These are phyloP conservation scores for Phytophthora fragariaefolia DNA, from an alignment of 352 stramenopile species.

Conservation along the genomic window DNA sequence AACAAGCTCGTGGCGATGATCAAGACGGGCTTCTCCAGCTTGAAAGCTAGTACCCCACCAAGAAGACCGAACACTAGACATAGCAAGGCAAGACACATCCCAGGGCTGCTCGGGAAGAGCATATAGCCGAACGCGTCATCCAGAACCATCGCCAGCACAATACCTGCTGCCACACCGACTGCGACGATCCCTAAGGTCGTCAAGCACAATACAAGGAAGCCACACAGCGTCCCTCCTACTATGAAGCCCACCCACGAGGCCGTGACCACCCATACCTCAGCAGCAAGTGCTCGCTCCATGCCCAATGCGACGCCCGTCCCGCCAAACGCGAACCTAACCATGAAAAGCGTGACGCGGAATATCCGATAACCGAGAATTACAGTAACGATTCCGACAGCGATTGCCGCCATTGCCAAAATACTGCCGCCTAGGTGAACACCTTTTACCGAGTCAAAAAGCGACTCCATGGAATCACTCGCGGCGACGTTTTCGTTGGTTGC, in stretches of 20 bases:
- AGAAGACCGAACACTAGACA: constrained; percentile 51
- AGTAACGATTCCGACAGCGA: constrained; percentile 47
- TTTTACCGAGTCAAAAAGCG: constrained; percentile 48
- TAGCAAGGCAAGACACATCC: constrained; percentile 47
- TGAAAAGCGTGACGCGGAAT: constrained; percentile 55
- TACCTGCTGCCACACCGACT: constrained; percentile 49
- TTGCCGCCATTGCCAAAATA: constrained; percentile 48
- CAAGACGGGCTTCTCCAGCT: constrained; percentile 53
- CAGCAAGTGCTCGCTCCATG: constrained; percentile 35
- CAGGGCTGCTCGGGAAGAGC: constrained; percentile 56
- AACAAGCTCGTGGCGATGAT: constrained; percentile 70
- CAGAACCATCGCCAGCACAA: constrained; percentile 49
- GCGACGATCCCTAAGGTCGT: constrained; percentile 65
- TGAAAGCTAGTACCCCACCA: constrained; percentile 52
- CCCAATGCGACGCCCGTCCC: constrained; percentile 41
- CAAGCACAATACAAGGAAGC: constrained; percentile 56
- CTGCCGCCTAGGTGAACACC: constrained; percentile 42
- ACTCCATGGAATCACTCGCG: constrained; percentile 36
- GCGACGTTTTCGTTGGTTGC: constrained; percentile 1
- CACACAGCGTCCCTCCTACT: constrained; percentile 51
- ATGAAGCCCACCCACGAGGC: constrained; percentile 62
- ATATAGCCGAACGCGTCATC: constrained; percentile 63
- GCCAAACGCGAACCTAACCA: constrained; percentile 45
- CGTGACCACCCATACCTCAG: constrained; percentile 43
- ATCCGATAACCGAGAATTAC: constrained; percentile 55